phyloP scores from a whole-genome alignment of 2,329 filamentous ascomycete genomes.

The Sporothrix protearum region DNA sequence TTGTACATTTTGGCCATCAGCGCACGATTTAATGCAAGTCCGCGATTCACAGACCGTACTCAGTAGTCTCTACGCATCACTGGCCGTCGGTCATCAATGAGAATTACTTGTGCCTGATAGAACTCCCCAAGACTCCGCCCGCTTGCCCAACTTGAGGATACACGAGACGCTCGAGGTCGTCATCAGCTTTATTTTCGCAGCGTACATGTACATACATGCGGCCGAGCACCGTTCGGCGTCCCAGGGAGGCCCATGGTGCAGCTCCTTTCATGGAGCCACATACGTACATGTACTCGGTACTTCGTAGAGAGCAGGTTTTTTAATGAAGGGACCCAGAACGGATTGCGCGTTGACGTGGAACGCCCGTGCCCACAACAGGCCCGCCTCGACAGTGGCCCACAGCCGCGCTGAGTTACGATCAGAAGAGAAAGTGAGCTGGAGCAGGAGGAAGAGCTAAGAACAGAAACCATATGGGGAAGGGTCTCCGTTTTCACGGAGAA shows the following conservation, averaged over 20 bases:
- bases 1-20: neutral
- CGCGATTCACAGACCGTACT: neutral
- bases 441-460: neutral
- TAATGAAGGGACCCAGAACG: neutral
- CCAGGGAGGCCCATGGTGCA: neutral
- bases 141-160: neutral
- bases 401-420: neutral
- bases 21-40: neutral
- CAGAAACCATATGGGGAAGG: neutral
- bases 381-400: neutral
- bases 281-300: neutral
- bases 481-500: neutral
- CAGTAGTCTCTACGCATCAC: neutral
- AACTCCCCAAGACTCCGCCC: neutral
- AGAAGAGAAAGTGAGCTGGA: neutral
- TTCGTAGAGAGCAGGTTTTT: neutral
- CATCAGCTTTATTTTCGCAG: conserved; percentile 9
- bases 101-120: neutral
- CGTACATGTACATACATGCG: too few relatives aligned
- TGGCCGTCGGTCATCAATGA: neutral
- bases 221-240: neutral
- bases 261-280: conserved; percentile 12
- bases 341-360: neutral
- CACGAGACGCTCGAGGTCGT: neutral
- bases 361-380: neutral